These are phyloP conservation scores for Aspergillus transmontanensis DNA, from an alignment of 2,329 filamentous ascomycete species.

Conservation along the genomic window DNA sequence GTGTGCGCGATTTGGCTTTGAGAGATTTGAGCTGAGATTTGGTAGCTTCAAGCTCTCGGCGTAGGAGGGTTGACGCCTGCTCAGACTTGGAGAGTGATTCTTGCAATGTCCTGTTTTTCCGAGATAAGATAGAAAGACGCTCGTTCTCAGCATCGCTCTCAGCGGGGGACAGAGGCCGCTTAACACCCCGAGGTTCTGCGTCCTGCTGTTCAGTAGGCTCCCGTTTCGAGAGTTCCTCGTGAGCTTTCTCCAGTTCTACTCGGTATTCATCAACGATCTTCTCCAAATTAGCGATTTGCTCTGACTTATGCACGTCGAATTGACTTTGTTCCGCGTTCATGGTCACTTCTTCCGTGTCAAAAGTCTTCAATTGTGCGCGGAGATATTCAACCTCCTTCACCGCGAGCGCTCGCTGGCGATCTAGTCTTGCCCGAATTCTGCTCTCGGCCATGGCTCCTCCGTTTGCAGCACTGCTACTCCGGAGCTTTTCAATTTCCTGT, in stretches of 20 bases:
- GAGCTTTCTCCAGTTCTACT: constrained; percentile 72
- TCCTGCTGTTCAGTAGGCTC: constrained; percentile 54
- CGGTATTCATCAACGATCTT: constrained; percentile 86
- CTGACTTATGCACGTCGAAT: constrained; percentile 72
- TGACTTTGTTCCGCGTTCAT: constrained; percentile 71
- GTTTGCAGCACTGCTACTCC: constrained; percentile 45
- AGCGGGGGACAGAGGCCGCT: constrained; percentile 65
- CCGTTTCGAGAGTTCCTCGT: constrained; percentile 70
- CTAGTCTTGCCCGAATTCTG: constrained; percentile 72
- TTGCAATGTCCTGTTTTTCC: constrained; percentile 85
- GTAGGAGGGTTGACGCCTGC: constrained; percentile 69
- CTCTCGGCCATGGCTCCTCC: constrained; percentile 59
- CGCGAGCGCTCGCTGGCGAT: constrained; percentile 81
- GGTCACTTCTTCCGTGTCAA: constrained; percentile 84
- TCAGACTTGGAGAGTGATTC: constrained; percentile 72
- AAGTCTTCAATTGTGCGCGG: constrained; percentile 84
- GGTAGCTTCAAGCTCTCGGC: constrained; percentile 73
- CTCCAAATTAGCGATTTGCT: constrained; percentile 80
- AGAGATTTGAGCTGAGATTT: constrained; percentile 71
- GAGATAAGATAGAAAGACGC: constrained; percentile 77
- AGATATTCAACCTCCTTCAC: constrained; percentile 94
- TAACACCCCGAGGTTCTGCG: constrained; percentile 54
- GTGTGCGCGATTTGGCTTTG: constrained; percentile 71
- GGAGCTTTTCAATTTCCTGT: constrained; percentile 71
- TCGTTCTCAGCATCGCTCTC: constrained; percentile 61